Conservation (phyloP, 164 flowering plant species). For the Stephania cephalantha region DNA sequence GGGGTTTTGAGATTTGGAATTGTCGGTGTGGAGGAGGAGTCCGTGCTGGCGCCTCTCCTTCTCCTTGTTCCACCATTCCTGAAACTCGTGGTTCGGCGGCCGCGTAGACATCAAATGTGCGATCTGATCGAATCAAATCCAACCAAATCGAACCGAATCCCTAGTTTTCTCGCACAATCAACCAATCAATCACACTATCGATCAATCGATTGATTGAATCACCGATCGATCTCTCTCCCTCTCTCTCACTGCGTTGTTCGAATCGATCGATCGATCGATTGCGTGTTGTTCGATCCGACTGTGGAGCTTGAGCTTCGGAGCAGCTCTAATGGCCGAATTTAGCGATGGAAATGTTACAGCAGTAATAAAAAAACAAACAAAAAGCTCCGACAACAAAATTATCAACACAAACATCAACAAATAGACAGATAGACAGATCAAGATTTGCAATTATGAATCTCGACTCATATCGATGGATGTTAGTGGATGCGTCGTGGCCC, state of each 20-base stretch:
- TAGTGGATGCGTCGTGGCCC: too few species aligned
- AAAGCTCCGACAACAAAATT: too few species aligned
- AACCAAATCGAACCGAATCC: too few species aligned
- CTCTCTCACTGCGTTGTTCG: neutral
- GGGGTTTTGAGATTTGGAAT: slow-evolving; percentile 20
- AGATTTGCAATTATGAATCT: too few species aligned
- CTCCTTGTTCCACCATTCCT: slow-evolving; percentile 93
- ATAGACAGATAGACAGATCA: too few species aligned
- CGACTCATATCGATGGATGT: too few species aligned
- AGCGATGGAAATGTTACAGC: neutral
- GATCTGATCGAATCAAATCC: slow-evolving; percentile 5
- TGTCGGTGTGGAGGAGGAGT: slow-evolving; percentile 5
- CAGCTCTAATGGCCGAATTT: neutral
- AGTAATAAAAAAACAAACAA: too few species aligned
- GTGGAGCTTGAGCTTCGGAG: neutral
- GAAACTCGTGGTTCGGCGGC: slow-evolving; percentile 63
- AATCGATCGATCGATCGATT: neutral
- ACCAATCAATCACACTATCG: neutral
- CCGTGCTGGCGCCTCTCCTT: slow-evolving; percentile 23
- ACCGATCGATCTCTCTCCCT: too few species aligned
- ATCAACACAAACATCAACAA: too few species aligned
- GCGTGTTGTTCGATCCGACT: neutral
- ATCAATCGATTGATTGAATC: neutral
- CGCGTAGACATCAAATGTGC: slow-evolving; percentile 44
- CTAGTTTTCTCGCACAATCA: too few species aligned